These are phyloP conservation scores for Lunularia cruciata DNA, from an alignment of 225 moss, liverwort and hornwort species.

Conservation along the genomic window DNA sequence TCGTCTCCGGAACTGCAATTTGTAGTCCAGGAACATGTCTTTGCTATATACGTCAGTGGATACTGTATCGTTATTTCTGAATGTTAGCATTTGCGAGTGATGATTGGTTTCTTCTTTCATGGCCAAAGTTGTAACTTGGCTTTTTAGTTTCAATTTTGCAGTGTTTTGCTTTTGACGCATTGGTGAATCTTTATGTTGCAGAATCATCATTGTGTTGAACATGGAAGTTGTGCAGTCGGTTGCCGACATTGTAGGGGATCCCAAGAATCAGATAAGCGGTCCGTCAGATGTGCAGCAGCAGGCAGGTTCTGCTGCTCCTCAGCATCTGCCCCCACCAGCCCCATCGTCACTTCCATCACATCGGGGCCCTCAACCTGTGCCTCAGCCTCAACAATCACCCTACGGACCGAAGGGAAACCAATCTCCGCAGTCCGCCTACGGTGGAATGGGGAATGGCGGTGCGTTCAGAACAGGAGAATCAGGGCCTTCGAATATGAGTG, in stretches of 20 bases:
- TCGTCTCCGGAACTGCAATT: no score
- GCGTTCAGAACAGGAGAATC: slow-evolving; percentile 25
- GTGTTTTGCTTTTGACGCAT: no score
- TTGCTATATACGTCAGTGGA: no score
- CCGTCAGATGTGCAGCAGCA: slow-evolving; percentile 51
- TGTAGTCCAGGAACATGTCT: no score
- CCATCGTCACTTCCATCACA: no score
- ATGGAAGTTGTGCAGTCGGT: slow-evolving; percentile 79
- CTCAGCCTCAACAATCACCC: slow-evolving; percentile 34
- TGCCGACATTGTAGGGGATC: slow-evolving; percentile 85
- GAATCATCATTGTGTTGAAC: slow-evolving; percentile 94
- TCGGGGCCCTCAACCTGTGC: slow-evolving; percentile 41
- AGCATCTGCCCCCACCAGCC: slow-evolving; percentile 37
- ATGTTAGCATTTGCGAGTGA: no score
- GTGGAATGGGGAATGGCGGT: slow-evolving; percentile 14
- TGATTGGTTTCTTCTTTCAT: no score
- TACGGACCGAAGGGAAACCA: slow-evolving; percentile 25
- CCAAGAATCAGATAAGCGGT: slow-evolving; percentile 52
- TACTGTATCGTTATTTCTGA: no score
- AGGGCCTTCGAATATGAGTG: slow-evolving; percentile 19
- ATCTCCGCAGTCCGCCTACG: slow-evolving; percentile 37
- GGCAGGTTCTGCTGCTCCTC: slow-evolving; percentile 29
- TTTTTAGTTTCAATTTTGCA: no score
- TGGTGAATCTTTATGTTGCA: slow-evolving; percentile 21
- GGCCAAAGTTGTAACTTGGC: no score